These are phyloP conservation scores for Cercospora berteroae DNA, from an alignment of 2,329 filamentous ascomycete species.

Conservation along the genomic window DNA sequence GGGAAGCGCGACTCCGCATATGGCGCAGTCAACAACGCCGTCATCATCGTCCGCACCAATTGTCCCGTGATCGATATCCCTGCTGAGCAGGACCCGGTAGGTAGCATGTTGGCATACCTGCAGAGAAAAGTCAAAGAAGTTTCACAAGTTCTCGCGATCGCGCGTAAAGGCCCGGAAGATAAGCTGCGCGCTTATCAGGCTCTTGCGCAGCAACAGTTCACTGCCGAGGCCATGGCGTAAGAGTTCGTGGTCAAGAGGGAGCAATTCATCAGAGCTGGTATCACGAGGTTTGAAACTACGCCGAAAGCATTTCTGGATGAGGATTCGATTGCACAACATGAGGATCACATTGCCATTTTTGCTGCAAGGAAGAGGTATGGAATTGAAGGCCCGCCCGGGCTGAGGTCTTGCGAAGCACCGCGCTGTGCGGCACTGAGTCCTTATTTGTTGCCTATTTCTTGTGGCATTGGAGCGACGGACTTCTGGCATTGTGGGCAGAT, in stretches of 20 bases:
- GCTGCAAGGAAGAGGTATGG: not conserved
- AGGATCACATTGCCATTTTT: not conserved
- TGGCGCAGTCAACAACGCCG: not conserved
- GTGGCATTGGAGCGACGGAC: not conserved
- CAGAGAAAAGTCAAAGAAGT: not conserved
- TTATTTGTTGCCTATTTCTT: not conserved
- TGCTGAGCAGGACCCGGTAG: not conserved
- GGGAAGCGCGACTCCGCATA: not conserved
- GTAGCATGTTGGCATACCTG: not conserved
- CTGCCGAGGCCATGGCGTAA: not conserved
- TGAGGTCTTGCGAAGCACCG: not conserved
- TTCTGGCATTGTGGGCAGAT: not conserved
- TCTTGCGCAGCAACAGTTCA: not conserved
- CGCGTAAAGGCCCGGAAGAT: not conserved
- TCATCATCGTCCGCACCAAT: not conserved
- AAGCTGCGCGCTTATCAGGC: not conserved
- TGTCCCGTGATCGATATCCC: not conserved
- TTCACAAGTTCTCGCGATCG: not conserved
- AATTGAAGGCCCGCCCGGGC: not conserved
- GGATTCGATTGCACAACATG: not conserved
- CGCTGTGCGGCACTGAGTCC: not conserved
- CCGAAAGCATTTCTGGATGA: not conserved
- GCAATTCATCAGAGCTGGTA: not conserved
- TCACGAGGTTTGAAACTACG: not conserved
- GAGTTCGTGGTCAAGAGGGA: not conserved